These are phyloP conservation scores for Chaetomium sp. DNA, from an alignment of 2,329 filamentous ascomycete genomes.

Conservation along the genomic window DNA sequence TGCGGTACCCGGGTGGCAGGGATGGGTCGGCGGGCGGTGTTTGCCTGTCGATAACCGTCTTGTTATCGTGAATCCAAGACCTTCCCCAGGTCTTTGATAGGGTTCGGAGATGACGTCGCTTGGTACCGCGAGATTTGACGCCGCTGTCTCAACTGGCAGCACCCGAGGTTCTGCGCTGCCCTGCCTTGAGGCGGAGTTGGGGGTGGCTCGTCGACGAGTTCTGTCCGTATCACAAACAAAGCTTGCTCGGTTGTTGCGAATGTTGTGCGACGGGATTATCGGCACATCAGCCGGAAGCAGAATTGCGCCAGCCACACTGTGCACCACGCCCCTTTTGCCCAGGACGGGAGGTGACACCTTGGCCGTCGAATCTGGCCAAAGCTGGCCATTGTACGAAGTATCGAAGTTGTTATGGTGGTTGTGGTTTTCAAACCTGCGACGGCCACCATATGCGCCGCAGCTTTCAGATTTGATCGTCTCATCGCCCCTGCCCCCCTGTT, in stretches of 20 bases:
- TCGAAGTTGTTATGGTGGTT: no score
- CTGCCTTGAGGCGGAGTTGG: background rate
- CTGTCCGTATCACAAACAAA: conserved; percentile 9
- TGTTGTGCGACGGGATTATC: conserved; percentile 16
- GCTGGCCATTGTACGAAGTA: no score
- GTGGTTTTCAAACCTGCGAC: no score
- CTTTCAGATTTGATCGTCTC: background rate
- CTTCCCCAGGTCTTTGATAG: no score
- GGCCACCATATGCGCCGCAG: no score
- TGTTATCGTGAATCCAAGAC: background rate
- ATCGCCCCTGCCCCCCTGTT: background rate
- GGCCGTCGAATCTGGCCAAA: no score
- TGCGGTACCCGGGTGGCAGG: conserved; percentile 7
- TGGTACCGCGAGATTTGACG: no score
- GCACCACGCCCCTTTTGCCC: background rate
- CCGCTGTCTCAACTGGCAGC: no score
- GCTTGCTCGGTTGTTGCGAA: background rate
- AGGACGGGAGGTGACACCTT: background rate
- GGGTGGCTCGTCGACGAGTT: background rate
- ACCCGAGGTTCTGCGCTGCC: no score
- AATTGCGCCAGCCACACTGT: background rate
- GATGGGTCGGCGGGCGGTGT: background rate
- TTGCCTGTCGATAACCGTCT: background rate
- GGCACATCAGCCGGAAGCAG: conserved; percentile 14
- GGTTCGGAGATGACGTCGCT: no score